Percentiles rank a stretch among this genome's conserved stretches.
These are phyloP conservation scores for Haplosporangium sp. DNA, from an alignment of 371 early-diverging fungal species.

Conservation along the genomic window DNA sequence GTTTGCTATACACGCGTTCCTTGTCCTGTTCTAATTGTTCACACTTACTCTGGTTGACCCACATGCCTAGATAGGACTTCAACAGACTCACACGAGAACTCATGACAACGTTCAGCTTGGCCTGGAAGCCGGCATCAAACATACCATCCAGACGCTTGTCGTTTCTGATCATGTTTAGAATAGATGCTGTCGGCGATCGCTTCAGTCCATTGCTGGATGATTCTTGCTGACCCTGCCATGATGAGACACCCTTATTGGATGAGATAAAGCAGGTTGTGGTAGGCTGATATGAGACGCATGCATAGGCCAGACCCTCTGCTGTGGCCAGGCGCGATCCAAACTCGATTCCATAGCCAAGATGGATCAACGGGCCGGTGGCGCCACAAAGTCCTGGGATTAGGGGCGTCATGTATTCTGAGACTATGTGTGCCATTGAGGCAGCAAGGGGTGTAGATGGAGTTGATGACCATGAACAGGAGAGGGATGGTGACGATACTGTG, in stretches of 20 bases:
- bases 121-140: constrained; percentile 51
- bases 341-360: constrained; percentile 74
- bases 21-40: background rate
- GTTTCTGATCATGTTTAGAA: constrained; percentile 48
- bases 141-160: constrained; percentile 49
- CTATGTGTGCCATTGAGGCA: constrained; percentile 27
- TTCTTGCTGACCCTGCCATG: constrained; percentile 4
- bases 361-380: constrained; percentile 64
- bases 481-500: background rate
- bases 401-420: constrained; percentile 39
- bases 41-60: constrained; percentile 39
- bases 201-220: background rate
- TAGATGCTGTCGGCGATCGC: constrained; percentile 27
- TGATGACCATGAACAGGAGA: too few relatives aligned
- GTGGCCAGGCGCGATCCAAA: constrained; percentile 65
- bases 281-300: constrained; percentile 44
- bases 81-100: constrained; percentile 45
- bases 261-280: constrained; percentile 35
- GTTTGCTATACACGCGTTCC: background rate
- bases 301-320: constrained; percentile 68
- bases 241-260: constrained; percentile 1
- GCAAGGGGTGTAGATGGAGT: constrained; percentile 1
- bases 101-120: constrained; percentile 45
- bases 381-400: constrained; percentile 47
- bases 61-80: constrained; percentile 50